Evolutionary conservation across 305 asterid genomes (phyloP).

Genomic region (Solanum chacoense): DNA sequence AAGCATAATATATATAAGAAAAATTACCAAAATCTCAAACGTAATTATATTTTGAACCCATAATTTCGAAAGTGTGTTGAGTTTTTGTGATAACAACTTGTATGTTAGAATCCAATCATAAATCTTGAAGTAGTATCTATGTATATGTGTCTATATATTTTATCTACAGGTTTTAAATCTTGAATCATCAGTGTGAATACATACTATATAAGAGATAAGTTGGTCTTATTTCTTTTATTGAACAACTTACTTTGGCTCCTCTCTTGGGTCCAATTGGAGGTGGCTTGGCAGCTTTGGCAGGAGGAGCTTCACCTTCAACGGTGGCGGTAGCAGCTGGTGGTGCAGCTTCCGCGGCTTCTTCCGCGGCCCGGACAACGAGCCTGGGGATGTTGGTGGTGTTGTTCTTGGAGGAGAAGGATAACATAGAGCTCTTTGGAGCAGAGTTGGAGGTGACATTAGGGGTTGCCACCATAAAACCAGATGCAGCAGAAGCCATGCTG

Average conservation of each 20-base stretch:
- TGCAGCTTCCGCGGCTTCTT: slow-evolving; percentile 41
- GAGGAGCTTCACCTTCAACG: slow-evolving; percentile 15
- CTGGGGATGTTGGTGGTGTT: slow-evolving; percentile 17
- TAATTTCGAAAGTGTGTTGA: not conserved
- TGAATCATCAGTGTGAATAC: not conserved
- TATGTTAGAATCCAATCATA: not conserved
- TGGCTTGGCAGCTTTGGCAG: slow-evolving; percentile 43
- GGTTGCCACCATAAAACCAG: slow-evolving; percentile 37
- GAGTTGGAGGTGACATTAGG: slow-evolving; percentile 32
- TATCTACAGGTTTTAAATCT: not conserved
- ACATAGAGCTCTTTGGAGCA: slow-evolving; percentile 15
- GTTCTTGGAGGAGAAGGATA: slow-evolving; percentile 31
- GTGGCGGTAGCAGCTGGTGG: slow-evolving; percentile 25
- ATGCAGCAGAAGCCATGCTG: slow-evolving; percentile 68
- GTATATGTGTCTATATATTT: not conserved
- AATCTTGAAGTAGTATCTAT: not conserved
- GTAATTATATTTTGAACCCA: not conserved
- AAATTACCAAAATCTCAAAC: not conserved
- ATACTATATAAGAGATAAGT: not conserved
- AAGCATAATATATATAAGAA: not conserved
- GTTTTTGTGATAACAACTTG: not conserved
- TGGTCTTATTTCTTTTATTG: not conserved
- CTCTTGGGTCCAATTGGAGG: slow-evolving; percentile 81
- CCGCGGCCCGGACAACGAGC: slow-evolving; percentile 52
- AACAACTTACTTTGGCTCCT: slow-evolving; percentile 48